Percentiles rank a stretch among this genome's conserved stretches.
These are phyloP conservation scores for Hyaloscypha variabilis DNA, from an alignment of 495 filamentous ascomycete species.

Conservation along the genomic window DNA sequence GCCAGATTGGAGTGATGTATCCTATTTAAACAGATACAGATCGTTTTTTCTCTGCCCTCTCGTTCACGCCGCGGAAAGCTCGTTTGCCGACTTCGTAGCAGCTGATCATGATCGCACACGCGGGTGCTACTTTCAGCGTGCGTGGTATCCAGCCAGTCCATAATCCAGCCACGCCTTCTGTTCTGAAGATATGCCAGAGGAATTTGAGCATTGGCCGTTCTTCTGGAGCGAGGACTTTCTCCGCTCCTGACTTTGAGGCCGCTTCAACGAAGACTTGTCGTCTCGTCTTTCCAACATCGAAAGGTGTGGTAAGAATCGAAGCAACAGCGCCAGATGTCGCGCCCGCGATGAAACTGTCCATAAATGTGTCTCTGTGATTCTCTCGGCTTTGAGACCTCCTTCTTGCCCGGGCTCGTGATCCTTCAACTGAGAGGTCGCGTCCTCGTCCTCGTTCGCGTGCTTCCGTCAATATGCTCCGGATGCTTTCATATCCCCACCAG, in stretches of 20 bases:
- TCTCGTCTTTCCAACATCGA: constrained; percentile 96
- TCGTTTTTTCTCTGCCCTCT: constrained; percentile 45
- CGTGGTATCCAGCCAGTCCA: constrained; percentile 91
- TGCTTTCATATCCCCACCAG: constrained; percentile 95
- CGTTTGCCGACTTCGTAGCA: constrained; percentile 96
- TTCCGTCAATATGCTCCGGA: constrained; percentile 66
- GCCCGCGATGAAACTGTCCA: constrained; percentile 87
- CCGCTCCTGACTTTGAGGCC: constrained; percentile 29
- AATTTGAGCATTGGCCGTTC: constrained; percentile 74
- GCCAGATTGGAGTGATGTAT: constrained; percentile 18
- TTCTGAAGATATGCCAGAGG: constrained; percentile 82
- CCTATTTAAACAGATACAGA: constrained; percentile 28
- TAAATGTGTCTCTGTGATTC: constrained; percentile 71
- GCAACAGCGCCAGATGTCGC: constrained; percentile 81
- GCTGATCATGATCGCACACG: constrained; percentile 99
- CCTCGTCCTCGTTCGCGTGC: constrained; percentile 55
- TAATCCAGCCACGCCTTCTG: constrained; percentile 78
- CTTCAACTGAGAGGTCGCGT: constrained; percentile 27
- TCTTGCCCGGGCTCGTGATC: constrained; percentile 40
- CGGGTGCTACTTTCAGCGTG: constrained; percentile 92
- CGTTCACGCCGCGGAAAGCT: constrained; percentile 78
- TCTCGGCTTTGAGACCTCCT: constrained; percentile 52
- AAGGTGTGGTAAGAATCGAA: constrained; percentile 90
- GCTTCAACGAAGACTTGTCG: constrained; percentile 75
- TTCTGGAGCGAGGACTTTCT: constrained; percentile 58